A percentile compares a stretch with the other conserved stretches of the same genome.
Evolutionary conservation across 805 yeast genomes (phyloP).

Genomic region (Yueomyces sp.): DNA sequence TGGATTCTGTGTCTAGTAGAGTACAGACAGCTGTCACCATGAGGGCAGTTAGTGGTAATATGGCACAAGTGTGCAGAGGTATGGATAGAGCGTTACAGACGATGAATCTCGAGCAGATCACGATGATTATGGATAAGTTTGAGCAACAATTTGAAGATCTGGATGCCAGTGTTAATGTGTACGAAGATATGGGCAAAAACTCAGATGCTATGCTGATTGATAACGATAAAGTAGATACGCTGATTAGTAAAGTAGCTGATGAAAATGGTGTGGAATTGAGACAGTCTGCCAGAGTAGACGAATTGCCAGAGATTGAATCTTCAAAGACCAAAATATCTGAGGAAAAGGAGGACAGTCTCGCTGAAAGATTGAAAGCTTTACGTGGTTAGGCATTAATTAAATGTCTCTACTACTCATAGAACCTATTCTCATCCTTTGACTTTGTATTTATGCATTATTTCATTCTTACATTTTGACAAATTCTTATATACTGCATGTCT

Average conservation of each 20-base stretch:
- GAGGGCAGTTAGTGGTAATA: conserved; percentile 88
- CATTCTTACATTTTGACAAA: neutral
- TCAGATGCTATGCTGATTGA: conserved; percentile 86
- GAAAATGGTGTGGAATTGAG: conserved; percentile 92
- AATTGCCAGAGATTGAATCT: conserved; percentile 43
- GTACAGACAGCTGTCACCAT: conserved; percentile 97
- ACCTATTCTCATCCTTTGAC: no score
- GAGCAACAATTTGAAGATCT: conserved; percentile 92
- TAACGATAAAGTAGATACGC: conserved; percentile 84
- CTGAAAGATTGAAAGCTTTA: conserved; percentile 80
- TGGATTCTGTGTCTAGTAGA: conserved; percentile 91
- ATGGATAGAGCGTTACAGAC: conserved; percentile 94
- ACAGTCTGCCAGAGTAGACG: conserved; percentile 51
- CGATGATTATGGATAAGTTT: conserved; percentile 93
- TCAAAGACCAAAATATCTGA: conserved; percentile 29
- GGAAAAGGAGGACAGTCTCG: conserved; percentile 76
- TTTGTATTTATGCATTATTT: neutral
- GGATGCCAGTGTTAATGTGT: conserved; percentile 86
- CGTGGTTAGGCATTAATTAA: conserved; percentile 29
- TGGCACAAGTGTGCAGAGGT: conserved; percentile 85
- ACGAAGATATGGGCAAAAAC: conserved; percentile 78
- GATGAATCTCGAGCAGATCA: conserved; percentile 88
- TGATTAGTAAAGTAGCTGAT: conserved; percentile 88
- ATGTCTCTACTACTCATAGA: no score
- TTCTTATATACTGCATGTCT: conserved; percentile 3